Evolutionary conservation across 1,284 basidiomycete genomes (phyloP), one percentile per base, ranked within the genome.

Genomic region (Heterobasidion occidentale): DNA sequence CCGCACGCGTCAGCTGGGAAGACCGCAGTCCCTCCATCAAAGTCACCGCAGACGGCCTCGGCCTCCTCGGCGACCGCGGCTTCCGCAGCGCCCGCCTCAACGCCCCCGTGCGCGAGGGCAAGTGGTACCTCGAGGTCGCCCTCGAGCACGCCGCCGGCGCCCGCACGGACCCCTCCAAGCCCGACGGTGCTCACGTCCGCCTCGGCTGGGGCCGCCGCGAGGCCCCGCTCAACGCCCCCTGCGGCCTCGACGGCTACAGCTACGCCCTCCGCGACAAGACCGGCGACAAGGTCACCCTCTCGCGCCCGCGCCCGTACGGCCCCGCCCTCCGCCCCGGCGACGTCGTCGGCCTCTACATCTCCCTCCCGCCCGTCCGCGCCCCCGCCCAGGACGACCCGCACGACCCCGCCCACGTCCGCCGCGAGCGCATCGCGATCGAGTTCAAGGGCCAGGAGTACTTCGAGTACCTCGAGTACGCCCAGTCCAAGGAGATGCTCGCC

Each of bases 371-470:
- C 0, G 78, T 80, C 45, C 77, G 80, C 38, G 67, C 76, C 61
- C 77, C 83, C 7, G 72, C 80, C 62, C 72, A 71, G 49, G 75
- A 80, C 48, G 84, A 88, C 63, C 76, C 78, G 2, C 70, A 82
- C 64, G 91, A 96, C 67, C 83, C 88, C 1, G 88, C 87, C 1
- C 84, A 85, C 62, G 73, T 95, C 59, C 83, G 86, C 62, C 84
- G 94, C 54, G 90, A 92, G 68, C 88, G 94, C 53, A 89, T 95
- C 55, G 84, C 95, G 2, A 96, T 99, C 67, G 88, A 92, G 57
- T 93, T 94, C 75, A 95, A 95, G 70, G 92, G 91, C n/a, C 93
- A 96, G 70, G 86, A 93, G 60, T 96, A 97, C 69, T 98, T 98
- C 69, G 97, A 99, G 71, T 88, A 86, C 60, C 78, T 94, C 62